Evolutionary conservation across 257 asterid genomes (phyloP).

Genomic region (Fraxinus excelsior): DNA sequence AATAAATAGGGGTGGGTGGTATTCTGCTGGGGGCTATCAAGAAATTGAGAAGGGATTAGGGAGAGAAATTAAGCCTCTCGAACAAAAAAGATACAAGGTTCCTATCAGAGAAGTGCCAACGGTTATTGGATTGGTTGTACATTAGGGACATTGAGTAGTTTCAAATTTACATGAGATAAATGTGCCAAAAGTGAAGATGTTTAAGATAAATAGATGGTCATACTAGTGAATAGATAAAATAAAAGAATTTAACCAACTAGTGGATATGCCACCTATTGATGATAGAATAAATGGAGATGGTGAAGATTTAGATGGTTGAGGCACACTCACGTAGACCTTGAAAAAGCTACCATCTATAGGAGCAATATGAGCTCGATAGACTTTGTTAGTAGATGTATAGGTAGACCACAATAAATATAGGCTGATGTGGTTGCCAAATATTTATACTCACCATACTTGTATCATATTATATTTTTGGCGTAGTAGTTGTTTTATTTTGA

Average conservation of each 20-base stretch:
- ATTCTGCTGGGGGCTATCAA: background rate
- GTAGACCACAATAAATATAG: background rate
- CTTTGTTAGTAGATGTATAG: background rate
- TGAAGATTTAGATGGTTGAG: background rate
- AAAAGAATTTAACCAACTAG: background rate
- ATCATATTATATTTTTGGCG: background rate
- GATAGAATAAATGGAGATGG: background rate
- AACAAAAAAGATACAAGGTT: background rate
- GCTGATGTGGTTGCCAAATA: background rate
- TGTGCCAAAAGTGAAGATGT: background rate
- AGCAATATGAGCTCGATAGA: background rate
- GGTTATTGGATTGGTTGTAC: background rate
- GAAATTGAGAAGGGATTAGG: background rate
- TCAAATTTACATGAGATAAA: background rate
- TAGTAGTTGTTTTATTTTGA: background rate
- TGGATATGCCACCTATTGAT: background rate
- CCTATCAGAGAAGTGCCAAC: background rate
- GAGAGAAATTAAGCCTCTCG: background rate
- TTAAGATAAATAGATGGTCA: background rate
- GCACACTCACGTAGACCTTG: background rate
- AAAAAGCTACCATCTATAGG: background rate
- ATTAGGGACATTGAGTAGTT: background rate
- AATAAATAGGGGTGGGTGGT: background rate
- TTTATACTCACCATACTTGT: background rate
- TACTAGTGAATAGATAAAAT: background rate